Base-by-base conservation (phyloP, 2,329 filamentous ascomycete species). In the Curvularia sp. region DNA sequence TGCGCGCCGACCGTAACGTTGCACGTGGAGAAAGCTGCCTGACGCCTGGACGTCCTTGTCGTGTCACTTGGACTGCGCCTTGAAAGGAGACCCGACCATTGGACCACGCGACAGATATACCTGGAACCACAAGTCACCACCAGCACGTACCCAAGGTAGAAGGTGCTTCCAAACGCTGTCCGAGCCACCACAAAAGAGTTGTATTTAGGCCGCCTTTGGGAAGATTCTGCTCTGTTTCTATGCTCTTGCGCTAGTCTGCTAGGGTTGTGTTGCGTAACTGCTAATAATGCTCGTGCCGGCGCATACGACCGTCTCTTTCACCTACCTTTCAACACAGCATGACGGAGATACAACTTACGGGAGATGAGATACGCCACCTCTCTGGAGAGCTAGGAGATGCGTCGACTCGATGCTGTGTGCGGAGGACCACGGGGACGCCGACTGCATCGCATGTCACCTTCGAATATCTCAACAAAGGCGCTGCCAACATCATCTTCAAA, bases 401-500 rank as follows among this genome's bases (percentile, higher is more conserved):
- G 15, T 39, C 38, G 35, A 55, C 58, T 28, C 55, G 60, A 9
- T 68, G 66, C 43, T 70, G 66, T 41, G 48, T 69, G 41, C 28
- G 48, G n/a, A 59, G 46, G 43, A 49, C 42, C 1, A 28, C 48
- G 12, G 18, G 48, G 6, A 24, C 58, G 12, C 47, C 67, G 12
- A 31, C 46, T 8, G 54, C 43, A 5, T 55, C 50, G 8, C 55
- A 61, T 12, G 54, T 71, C 2, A 55, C 33, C 15, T 66, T 76
- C 26, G 46, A 60, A 12, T 75, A 69, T 49, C 66, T 75, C 12
- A 72, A 68, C 28, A 71, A 76, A 60, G 75, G 75, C 9, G 74
- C 71, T 15, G 75, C 75, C 18, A 77, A 77, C 31, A 64, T 68
- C 24, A 70, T 77, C 4, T 77, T 74, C 57, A 69, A 55, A 38